These are phyloP conservation scores for Rosellinia necatrix DNA, from an alignment of 2,329 filamentous ascomycete genomes.

Conservation along the genomic window DNA sequence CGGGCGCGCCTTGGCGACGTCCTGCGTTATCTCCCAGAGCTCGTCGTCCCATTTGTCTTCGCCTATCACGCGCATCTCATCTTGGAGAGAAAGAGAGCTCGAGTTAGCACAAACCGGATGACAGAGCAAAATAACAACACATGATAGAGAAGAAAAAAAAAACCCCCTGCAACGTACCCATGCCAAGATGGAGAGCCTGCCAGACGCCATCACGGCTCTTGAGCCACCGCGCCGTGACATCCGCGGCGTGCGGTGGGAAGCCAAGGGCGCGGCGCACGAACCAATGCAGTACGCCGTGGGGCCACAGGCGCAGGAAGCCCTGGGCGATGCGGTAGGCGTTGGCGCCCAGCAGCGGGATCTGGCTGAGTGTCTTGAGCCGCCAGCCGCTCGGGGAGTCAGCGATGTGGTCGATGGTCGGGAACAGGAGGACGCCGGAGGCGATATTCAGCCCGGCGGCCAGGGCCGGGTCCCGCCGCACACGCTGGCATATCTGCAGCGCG, in stretches of 20 bases:
- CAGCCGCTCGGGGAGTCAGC: slow-evolving; percentile 64
- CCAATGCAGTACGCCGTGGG: slow-evolving; percentile 47
- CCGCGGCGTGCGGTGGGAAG: slow-evolving; percentile 54
- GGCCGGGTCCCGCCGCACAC: slow-evolving; percentile 50
- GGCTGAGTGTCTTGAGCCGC: slow-evolving; percentile 51
- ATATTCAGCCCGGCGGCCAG: slow-evolving; percentile 48
- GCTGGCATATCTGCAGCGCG: slow-evolving; percentile 67
- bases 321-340: slow-evolving; percentile 49
- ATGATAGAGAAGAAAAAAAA: background rate
- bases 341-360: slow-evolving; percentile 48
- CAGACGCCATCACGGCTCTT: slow-evolving; percentile 61
- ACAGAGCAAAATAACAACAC: background rate
- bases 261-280: slow-evolving; percentile 50
- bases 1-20: slow-evolving; percentile 38
- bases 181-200: slow-evolving; percentile 63
- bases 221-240: slow-evolving; percentile 58
- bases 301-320: slow-evolving; percentile 48
- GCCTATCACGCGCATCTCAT: slow-evolving; percentile 63
- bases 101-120: background rate
- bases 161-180: slow-evolving; percentile 41
- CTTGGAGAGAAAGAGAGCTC: background rate
- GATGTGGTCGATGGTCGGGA: slow-evolving; percentile 76
- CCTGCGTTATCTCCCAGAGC: slow-evolving; percentile 57
- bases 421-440: slow-evolving; percentile 65
- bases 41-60: slow-evolving; percentile 64